phyloP scores from a whole-genome alignment of 305 asterid genomes.

The Fraxinus nigra region DNA sequence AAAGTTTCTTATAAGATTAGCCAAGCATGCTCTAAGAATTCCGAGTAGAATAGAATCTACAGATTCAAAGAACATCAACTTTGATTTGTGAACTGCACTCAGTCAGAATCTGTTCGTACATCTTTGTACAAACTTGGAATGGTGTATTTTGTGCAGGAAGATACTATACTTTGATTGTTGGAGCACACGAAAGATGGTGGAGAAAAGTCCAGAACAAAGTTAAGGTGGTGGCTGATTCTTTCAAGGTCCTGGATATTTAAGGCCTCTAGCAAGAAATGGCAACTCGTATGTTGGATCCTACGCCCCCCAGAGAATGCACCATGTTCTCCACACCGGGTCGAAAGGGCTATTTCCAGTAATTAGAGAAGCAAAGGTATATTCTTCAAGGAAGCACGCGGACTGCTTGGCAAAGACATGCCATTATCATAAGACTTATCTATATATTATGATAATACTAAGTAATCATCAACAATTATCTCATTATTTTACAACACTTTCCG shows the following conservation, averaged over 20 bases:
- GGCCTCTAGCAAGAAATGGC: not conserved
- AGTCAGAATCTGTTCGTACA: too few species aligned
- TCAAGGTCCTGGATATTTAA: constrained; percentile 62
- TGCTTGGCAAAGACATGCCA: too few species aligned
- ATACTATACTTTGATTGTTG: constrained; percentile 73
- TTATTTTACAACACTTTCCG: too few species aligned
- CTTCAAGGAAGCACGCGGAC: too few species aligned
- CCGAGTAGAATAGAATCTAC: not conserved
- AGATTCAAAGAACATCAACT: not conserved
- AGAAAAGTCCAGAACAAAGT: constrained; percentile 60
- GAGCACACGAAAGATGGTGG: constrained; percentile 85
- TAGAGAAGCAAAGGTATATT: too few species aligned
- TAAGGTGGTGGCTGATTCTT: constrained; percentile 84
- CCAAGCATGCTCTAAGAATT: not conserved
- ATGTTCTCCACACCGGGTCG: too few species aligned
- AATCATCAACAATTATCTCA: too few species aligned
- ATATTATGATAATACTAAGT: too few species aligned
- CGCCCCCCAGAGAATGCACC: too few species aligned
- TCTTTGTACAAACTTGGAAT: too few species aligned
- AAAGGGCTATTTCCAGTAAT: too few species aligned
- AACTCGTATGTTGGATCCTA: not conserved
- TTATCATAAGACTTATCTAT: too few species aligned
- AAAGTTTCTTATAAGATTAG: not conserved
- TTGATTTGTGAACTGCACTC: not conserved
- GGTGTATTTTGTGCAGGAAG: constrained; percentile 47